Evolutionary conservation across 495 filamentous ascomycete species (phyloP).

Genomic region (Penicillium subrubescens): DNA sequence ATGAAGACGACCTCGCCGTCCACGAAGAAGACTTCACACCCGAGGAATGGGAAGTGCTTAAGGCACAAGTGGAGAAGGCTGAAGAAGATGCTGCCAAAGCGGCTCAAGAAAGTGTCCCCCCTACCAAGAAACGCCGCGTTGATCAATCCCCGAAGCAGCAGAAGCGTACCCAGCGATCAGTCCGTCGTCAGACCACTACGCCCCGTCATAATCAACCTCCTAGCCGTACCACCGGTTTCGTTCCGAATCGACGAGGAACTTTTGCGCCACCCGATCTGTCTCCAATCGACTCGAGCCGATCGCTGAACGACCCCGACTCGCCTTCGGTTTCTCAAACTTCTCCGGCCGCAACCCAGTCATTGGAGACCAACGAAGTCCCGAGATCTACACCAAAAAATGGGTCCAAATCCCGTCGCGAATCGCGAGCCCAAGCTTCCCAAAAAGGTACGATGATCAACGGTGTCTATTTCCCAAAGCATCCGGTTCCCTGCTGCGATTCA

Average conservation of each 20-base stretch:
- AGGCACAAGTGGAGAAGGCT: neutral
- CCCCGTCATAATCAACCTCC: slow-evolving; percentile 3
- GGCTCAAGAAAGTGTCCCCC: slow-evolving; percentile 27
- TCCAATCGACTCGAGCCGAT: slow-evolving; percentile 13
- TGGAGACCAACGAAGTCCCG: neutral
- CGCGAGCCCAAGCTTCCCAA: neutral
- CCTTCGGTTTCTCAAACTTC: neutral
- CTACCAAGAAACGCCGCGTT: slow-evolving; percentile 11
- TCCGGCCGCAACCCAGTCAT: neutral
- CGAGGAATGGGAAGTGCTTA: slow-evolving; percentile 1
- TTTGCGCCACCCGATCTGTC: slow-evolving; percentile 6
- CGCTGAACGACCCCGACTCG: slow-evolving; percentile 1
- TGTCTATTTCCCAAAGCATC: neutral
- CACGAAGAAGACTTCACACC: neutral
- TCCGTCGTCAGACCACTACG: neutral
- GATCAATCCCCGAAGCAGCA: slow-evolving; percentile 3
- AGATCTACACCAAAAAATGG: neutral
- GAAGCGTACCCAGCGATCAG: neutral
- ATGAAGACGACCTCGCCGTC: neutral
- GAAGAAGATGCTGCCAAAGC: neutral
- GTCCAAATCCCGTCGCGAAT: neutral
- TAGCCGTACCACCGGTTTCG: slow-evolving; percentile 4
- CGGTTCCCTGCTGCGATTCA: neutral
- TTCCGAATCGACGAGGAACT: slow-evolving; percentile 11
- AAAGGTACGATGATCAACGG: slow-evolving; percentile 2